Base-by-base conservation (phyloP, 495 filamentous ascomycete genomes). In the Penicillium mononematosum region DNA sequence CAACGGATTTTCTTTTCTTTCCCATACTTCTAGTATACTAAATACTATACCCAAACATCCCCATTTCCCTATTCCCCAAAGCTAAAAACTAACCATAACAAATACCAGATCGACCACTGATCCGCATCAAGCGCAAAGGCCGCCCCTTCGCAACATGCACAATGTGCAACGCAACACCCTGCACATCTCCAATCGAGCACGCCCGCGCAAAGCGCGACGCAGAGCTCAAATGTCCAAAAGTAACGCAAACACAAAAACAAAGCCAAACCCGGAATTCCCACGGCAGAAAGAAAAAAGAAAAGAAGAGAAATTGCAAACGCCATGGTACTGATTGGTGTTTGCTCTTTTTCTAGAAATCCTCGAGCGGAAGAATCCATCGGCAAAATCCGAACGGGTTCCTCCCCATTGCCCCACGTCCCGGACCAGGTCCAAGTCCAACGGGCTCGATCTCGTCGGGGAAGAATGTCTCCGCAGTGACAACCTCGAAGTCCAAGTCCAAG, bases 41-140 rank as follows among this genome's bases (percentile, higher is more conserved):
- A n/a, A 10, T 10, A 10, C 9, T 10, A 31, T 11, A 31, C 10
- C 9, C 29, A 9, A 31, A 31, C 29, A 10, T 9, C 29, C 9
- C 29, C 29, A 31, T 31, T 31, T 10, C 29, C 9, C 29, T 31
- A 31, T 10, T 10, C 29, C 9, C 1, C 9, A 11, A 31, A 22
- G 22, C 46, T 24, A 24, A n/a, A n/a, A 27, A 57, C 31, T 14
- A 4, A 44, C 14, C 41, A 29, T 39, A 38, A 48, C 38, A 3
- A 2, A 2, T 3, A 29, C 22, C 19, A 96, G 94, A 98, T 75
- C 89, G 94, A 64, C 89, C 89, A 58, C 83, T 98, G 50, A 86
- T 88, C 64, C 92, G 91, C 72, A 96, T 98, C 80, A 93, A 94
- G 78, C 92, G 95, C 72, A 98, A 98, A 67, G 94, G 94, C 65